Percentiles rank a stretch among this genome's conserved stretches.
phyloP scores from a whole-genome alignment of 1,284 basidiomycete genomes.

The Leccinum griseonigrum region DNA sequence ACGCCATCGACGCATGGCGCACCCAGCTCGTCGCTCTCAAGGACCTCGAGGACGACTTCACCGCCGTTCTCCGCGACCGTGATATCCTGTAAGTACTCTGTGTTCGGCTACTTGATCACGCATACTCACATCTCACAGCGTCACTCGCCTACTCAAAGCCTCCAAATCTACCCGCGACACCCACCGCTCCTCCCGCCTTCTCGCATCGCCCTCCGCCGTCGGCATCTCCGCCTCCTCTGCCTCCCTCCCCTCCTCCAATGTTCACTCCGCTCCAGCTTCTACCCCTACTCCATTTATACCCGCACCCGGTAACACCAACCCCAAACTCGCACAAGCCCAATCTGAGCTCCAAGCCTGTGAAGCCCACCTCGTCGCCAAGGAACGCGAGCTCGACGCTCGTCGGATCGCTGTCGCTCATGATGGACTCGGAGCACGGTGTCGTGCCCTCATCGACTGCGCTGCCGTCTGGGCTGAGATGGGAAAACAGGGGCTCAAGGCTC shows the following conservation, averaged over 20 bases:
- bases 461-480: conserved; percentile 66
- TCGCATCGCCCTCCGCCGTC: conserved; percentile 24
- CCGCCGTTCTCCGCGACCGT: conserved; percentile 64
- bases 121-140: conserved; percentile 32
- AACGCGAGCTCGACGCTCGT: conserved; percentile 54
- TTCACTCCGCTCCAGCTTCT: conserved; percentile 26
- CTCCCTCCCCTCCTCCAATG: conserved; percentile 29
- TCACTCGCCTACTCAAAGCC: conserved; percentile 73
- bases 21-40: conserved; percentile 46
- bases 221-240: conserved; percentile 36
- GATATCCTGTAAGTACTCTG: conserved; percentile 45
- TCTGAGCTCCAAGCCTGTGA: conserved; percentile 77
- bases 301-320: conserved; percentile 21
- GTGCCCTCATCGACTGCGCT: conserved; percentile 65
- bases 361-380: conserved; percentile 63
- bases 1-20: conserved; percentile 62
- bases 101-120: neutral
- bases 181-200: conserved; percentile 23
- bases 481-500: conserved; percentile 46
- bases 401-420: conserved; percentile 53
- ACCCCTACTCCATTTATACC: conserved; percentile 7
- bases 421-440: conserved; percentile 59
- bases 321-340: conserved; percentile 65
- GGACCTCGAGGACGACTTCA: conserved; percentile 67
- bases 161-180: conserved; percentile 58